A percentile compares a stretch with the other conserved stretches of the same genome.
Conservation (phyloP, 768 basidiomycete species). For the Lentinula boryana region DNA sequence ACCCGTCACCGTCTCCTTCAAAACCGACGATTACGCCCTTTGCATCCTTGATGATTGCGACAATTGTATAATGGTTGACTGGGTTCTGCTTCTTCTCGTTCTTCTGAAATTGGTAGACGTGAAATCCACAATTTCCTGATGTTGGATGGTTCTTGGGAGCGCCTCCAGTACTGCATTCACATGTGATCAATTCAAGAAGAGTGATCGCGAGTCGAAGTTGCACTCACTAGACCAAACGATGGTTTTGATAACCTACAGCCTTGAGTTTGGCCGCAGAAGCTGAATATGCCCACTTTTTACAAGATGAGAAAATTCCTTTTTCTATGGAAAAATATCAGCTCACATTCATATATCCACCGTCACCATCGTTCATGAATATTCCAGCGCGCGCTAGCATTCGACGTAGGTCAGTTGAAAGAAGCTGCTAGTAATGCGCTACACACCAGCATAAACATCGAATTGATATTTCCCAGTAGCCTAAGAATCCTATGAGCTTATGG, state of each 20-base stretch:
- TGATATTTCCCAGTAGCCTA: background rate
- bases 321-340: background rate
- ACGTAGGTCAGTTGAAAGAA: background rate
- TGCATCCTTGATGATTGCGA: background rate
- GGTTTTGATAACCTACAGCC: background rate
- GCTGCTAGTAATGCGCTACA: background rate
- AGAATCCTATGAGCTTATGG: too few species aligned
- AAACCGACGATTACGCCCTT: background rate
- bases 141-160: background rate
- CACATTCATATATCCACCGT: background rate
- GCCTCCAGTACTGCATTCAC: background rate
- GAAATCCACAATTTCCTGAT: background rate
- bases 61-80: background rate
- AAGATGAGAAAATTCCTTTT: background rate
- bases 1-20: background rate
- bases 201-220: background rate
- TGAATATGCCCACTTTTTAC: background rate
- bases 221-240: background rate
- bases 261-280: background rate
- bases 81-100: background rate
- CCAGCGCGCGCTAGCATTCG: background rate
- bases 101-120: background rate
- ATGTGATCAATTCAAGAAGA: background rate
- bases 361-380: background rate
- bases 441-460: background rate